Conservation (phyloP, 2,329 filamentous ascomycete genomes). For the Aphanoascus verrucosus region DNA sequence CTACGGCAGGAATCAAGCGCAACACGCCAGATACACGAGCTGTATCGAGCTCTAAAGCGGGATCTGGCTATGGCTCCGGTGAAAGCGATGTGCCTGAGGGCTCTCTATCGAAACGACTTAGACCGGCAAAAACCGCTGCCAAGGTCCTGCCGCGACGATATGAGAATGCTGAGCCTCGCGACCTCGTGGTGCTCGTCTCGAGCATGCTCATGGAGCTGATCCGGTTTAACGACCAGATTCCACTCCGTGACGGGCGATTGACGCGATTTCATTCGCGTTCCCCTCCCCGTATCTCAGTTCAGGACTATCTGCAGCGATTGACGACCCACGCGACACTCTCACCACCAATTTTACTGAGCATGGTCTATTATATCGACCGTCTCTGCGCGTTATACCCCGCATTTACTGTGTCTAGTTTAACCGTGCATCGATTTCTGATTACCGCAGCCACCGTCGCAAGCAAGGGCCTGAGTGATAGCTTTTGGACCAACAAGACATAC, state of each 20-base stretch:
- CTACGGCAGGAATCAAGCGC: conserved; percentile 17
- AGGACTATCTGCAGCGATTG: conserved; percentile 84
- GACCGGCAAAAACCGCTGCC: conserved; percentile 35
- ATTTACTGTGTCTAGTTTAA: conserved; percentile 92
- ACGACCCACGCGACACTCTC: conserved; percentile 89
- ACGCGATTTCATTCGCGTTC: conserved; percentile 90
- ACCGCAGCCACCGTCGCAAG: conserved; percentile 90
- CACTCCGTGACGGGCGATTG: conserved; percentile 71
- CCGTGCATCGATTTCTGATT: conserved; percentile 93
- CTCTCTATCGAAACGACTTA: conserved; percentile 38
- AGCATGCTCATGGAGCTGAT: conserved; percentile 96
- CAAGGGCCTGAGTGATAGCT: conserved; percentile 90
- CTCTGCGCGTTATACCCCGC: conserved; percentile 84
- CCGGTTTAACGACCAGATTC: conserved; percentile 78
- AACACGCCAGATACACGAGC: conserved; percentile 13
- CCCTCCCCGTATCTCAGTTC: conserved; percentile 83
- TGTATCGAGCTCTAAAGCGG: conserved; percentile 22
- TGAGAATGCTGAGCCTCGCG: conserved; percentile 68
- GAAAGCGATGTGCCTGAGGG: conserved; percentile 18
- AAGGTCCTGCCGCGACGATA: conserved; percentile 58
- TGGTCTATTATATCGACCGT: conserved; percentile 98
- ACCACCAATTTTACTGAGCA: conserved; percentile 86
- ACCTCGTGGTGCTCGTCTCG: conserved; percentile 80
- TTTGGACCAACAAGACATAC: conserved; percentile 98
- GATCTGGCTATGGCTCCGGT: conserved; percentile 20